Evolutionary conservation across 2,329 filamentous ascomycete species (phyloP).

Genomic region (Magnaporthiopsis rhizophila): DNA sequence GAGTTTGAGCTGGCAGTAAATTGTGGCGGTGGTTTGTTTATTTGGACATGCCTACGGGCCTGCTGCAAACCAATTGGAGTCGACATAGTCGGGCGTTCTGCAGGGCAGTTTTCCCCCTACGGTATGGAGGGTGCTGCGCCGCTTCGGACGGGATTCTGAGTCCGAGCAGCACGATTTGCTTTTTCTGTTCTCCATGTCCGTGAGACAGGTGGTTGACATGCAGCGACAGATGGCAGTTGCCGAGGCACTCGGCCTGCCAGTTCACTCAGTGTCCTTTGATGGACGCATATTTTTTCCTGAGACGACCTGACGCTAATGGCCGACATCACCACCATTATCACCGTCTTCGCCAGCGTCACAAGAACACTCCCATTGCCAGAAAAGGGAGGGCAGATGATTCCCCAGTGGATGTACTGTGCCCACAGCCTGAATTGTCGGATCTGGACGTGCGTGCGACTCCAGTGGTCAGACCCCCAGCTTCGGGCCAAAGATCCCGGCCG

Average conservation of each 20-base stretch:
- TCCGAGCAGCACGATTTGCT: no score
- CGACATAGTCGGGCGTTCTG: background rate
- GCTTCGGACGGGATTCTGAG: background rate
- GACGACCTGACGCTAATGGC: no score
- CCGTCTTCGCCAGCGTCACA: background rate
- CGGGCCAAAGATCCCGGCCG: background rate
- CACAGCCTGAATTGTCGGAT: background rate
- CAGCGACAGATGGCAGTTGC: background rate
- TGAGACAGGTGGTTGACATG: no score
- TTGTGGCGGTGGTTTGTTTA: background rate
- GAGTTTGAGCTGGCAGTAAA: no score
- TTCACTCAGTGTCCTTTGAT: no score
- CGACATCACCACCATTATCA: background rate
- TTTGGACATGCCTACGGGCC: no score
- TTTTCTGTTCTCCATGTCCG: no score
- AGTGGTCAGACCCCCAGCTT: no score
- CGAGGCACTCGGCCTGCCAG: no score
- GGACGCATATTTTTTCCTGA: no score
- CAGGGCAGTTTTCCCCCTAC: background rate
- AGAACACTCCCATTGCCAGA: background rate
- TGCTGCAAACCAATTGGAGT: background rate
- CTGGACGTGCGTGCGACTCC: background rate
- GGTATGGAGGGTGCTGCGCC: background rate
- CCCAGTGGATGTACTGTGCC: no score
- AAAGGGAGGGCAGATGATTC: background rate